Conservation (phyloP, 352 stramenopile genomes). For the Phytophthora pistaciae region DNA sequence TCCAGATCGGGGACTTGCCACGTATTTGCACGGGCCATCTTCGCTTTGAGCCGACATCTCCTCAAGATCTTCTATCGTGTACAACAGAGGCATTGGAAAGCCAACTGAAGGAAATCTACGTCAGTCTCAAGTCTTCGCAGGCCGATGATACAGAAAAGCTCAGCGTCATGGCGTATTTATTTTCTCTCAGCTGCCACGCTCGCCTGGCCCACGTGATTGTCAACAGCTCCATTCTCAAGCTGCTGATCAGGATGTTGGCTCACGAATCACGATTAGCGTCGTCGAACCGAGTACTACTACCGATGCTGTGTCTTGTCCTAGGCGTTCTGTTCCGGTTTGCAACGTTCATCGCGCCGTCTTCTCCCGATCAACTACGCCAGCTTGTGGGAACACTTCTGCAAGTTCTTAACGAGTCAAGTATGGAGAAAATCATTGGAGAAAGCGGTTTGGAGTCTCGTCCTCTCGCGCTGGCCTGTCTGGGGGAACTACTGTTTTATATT, state of each 20-base stretch:
- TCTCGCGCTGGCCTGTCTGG: constrained; percentile 62
- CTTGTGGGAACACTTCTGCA: constrained; percentile 51
- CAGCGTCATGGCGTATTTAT: constrained; percentile 70
- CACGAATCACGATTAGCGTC: constrained; percentile 28
- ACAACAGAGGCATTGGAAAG: constrained; percentile 63
- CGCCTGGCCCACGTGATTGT: constrained; percentile 84
- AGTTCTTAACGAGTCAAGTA: constrained; percentile 16
- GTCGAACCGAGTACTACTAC: constrained; percentile 34
- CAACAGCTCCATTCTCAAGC: constrained; percentile 79
- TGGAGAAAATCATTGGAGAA: not conserved
- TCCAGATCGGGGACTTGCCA: constrained; percentile 48
- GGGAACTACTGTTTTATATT: constrained; percentile 82
- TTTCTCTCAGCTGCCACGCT: constrained; percentile 55
- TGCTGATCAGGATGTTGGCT: constrained; percentile 66
- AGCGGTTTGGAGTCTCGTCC: constrained; percentile 29
- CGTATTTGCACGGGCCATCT: constrained; percentile 37
- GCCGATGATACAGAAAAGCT: constrained; percentile 44
- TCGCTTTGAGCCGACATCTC: constrained; percentile 45
- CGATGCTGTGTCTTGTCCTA: constrained; percentile 67
- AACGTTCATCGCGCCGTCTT: constrained; percentile 74
- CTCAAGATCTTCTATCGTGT: constrained; percentile 54
- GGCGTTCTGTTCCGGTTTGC: constrained; percentile 76
- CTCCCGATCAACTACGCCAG: constrained; percentile 58
- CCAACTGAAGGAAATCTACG: constrained; percentile 82
- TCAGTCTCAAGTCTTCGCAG: constrained; percentile 58